Base-by-base conservation (phyloP, 2,329 filamentous ascomycete genomes). In the Fusarium sp. region DNA sequence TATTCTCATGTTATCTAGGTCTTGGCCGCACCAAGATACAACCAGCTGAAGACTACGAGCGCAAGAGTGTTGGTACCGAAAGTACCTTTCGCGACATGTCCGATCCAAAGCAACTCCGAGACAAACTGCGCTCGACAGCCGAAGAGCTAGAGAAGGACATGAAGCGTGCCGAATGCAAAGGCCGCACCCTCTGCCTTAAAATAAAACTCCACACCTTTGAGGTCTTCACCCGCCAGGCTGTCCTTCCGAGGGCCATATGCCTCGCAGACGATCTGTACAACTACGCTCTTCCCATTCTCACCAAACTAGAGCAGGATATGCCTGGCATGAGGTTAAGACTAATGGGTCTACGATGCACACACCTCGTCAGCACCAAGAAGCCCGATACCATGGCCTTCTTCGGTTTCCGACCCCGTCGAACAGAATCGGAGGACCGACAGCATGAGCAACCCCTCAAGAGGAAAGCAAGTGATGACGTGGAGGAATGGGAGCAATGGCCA, bases 181-280 rank as follows among this genome's bases (percentile, higher is more conserved):
- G 94, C 1, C 86, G 92, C n/a, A 98, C 94, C 0, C 78, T 99
- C 2, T 92, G 92, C 19, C 79, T 99, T 32, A 99, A 99, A 75
- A 84, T 97, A 63, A 99, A 99, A 73, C 79, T 98, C 8, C 92
- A 97, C 73, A 97, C 93, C 0, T 99, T 94, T 69, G 93, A 98
- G 74, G 91, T 97, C 17, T 84, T 92, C 47, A 96, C 93, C 0
- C 83, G 95, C 29, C 95, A 99, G 72, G 84, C 86, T 6, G 85
- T 90, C 4, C 84, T 88, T 3, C 89, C 91, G 0, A 90, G 88
- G 63, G 87, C 93, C 0, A 82, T 97, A 2, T 83, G 78, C 44
- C 79, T 83, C 6, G 89, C 92, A 1, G 89, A 94, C 36, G 95
- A 99, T 68, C 77, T 99, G 4, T 98, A 94, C 76, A 88, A 85